Percentiles rank a stretch among this genome's conserved stretches.
These are phyloP conservation scores for Ophiostoma novo-ulmi DNA, from an alignment of 2,329 filamentous ascomycete genomes.

Conservation along the genomic window DNA sequence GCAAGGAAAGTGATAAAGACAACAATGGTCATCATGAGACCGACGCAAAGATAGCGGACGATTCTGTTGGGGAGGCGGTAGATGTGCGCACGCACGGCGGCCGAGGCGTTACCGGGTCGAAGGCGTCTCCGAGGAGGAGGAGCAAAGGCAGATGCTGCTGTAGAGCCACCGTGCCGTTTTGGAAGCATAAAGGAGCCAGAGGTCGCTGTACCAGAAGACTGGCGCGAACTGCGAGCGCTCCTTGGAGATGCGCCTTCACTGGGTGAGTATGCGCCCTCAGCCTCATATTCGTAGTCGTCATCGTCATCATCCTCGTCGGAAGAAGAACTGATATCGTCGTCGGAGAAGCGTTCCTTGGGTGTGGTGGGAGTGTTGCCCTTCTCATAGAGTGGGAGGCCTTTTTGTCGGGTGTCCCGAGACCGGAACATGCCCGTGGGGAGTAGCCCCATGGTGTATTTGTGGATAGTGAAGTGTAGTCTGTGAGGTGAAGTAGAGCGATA, in stretches of 20 bases:
- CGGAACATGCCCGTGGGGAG: slow-evolving; percentile 39
- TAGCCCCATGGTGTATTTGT: slow-evolving; percentile 42
- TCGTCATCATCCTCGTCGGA: slow-evolving; percentile 41
- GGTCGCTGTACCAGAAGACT: slow-evolving; percentile 43
- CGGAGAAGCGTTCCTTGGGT: slow-evolving; percentile 49
- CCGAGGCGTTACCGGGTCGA: slow-evolving; percentile 13
- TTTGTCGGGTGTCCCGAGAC: slow-evolving; percentile 41
- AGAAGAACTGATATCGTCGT: slow-evolving; percentile 40
- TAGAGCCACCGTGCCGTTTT: slow-evolving; percentile 35
- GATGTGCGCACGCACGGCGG: slow-evolving; percentile 36
- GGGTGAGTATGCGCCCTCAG: slow-evolving; percentile 38
- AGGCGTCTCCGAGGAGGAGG: slow-evolving; percentile 26
- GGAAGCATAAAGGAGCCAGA: slow-evolving; percentile 44
- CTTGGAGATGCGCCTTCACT: slow-evolving; percentile 39
- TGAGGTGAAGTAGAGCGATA: background rate
- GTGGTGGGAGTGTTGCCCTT: slow-evolving; percentile 36
- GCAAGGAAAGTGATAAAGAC: slow-evolving; percentile 73
- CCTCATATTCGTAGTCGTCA: slow-evolving; percentile 32
- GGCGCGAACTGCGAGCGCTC: slow-evolving; percentile 47
- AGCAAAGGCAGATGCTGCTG: slow-evolving; percentile 24
- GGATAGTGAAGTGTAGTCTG: background rate
- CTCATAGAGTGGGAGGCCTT: slow-evolving; percentile 48
- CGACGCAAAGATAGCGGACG: slow-evolving; percentile 71
- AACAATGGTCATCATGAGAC: slow-evolving; percentile 62
- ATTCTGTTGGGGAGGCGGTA: slow-evolving; percentile 68